Base-by-base conservation (phyloP, 208 protist genomes). In the Trichomonas vaginalis region DNA sequence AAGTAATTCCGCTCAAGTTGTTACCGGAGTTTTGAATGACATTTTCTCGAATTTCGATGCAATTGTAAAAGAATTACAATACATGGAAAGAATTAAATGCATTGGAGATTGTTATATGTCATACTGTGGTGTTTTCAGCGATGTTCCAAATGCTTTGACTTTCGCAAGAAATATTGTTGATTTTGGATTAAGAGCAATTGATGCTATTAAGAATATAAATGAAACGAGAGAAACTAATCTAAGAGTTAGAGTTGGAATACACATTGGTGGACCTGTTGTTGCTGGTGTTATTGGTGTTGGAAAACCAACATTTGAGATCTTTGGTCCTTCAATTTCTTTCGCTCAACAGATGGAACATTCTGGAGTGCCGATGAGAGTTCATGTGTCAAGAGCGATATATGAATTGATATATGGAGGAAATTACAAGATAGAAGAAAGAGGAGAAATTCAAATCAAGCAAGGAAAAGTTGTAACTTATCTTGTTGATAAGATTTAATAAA, bases 271-370 rank as follows among this genome's bases (percentile, higher is more conserved):
- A 32, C 82, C 82, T 35, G 47, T 88, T 23, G 82, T 88, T 42
- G 82, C 82, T 47, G 82, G 82, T 47, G 82, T 88, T n/a, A 32
- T 88, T 47, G 82, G 82, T 4, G 47, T 40, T 32, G 82, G 40
- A 37, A 88, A 88, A 48, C 82, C 82, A 88, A 88, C 82, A n/a
- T 88, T 88, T 40, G 82, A 88, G 47, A 88, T 88, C 35, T 88
- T 88, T 10, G 82, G 82, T 17, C 82, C 82, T 48, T 10, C 82
- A n/a, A 88, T 88, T 47, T 45, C 23, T n/a, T 48, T 88, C 15
- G 82, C 82, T 35, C 82, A 88, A 48, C 82, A 88, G 32, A 88
- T 88, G 82, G 82, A 88, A 32, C 82, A 88, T 23, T 21, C 46
- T 32, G 82, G 82, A 10, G 40, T 88, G 35, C 40, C 82, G 32